Base-by-base conservation (phyloP, 2,329 filamentous ascomycete species). In the Aspergillus intermedius region DNA sequence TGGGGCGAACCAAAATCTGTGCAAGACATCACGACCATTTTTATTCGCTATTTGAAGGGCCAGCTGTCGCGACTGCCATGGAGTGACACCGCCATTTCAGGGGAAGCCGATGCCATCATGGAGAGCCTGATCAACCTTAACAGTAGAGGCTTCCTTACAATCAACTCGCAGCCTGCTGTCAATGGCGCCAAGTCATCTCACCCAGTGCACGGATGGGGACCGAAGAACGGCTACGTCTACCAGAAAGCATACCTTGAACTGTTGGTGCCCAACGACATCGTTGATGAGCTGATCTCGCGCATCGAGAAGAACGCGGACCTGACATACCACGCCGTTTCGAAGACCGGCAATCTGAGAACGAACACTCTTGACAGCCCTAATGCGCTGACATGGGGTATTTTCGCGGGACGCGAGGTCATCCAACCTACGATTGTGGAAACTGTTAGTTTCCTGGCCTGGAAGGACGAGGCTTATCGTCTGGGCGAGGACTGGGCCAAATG, bases 391-490 rank as follows among this genome's bases (percentile, higher is more conserved):
- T 98, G 93, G 93, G 93, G 93, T 70, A 94, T 98, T 30, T 98
- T 97, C 75, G 91, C 93, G 0, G 93, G 93, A 50, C 95, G 97
- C 69, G 93, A 98, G 71, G 96, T 98, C 64, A 91, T 98, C n/a
- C 93, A 98, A 70, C 93, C 93, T 12, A 98, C 93, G n/a, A 96
- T 98, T 61, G 93, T 98, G 46, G 93, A 98, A 74, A 94, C 88
- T 15, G 86, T 98, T 67, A 95, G 88, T 67, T 98, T 98, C 79
- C 76, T 98, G 47, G 93, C 93, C 2, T 98, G 93, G 93, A 95
- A 95, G 72, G 93, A 98, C 59, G 93, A 98, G 71, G 94, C 95
- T 13, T 98, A 90, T 76, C 83, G 88, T 52, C 79, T 98, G 8
- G 93, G 93, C 47, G 80, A 86, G 49, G 91, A 98, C 64, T 98